Conservation (phyloP, 495 filamentous ascomycete genomes). For the Penicillium crystallinum region DNA sequence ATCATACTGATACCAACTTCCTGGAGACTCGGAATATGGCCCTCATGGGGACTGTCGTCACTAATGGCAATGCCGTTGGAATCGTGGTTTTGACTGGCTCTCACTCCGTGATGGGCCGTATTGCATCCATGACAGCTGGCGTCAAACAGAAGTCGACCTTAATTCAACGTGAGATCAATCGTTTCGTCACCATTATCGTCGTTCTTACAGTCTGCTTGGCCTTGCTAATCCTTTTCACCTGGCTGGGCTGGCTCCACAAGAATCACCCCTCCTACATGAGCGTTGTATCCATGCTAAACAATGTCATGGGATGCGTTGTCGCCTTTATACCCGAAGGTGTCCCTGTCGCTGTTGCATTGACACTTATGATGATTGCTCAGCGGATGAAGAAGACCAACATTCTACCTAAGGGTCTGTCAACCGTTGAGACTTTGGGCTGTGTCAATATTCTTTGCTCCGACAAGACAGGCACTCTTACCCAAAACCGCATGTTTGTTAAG, state of each 20-base stretch:
- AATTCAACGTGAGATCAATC: conserved; percentile 63
- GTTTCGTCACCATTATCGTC: conserved; percentile 62
- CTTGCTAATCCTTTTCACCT: conserved; percentile 51
- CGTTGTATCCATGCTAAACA: conserved; percentile 61
- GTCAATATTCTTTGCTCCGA: conserved; percentile 69
- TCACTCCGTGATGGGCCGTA: conserved; percentile 60
- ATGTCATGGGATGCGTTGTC: conserved; percentile 61
- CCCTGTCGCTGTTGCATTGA: conserved; percentile 61
- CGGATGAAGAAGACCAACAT: conserved; percentile 62
- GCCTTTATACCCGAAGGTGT: conserved; percentile 72
- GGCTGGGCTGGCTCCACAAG: conserved; percentile 59
- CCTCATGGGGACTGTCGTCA: conserved; percentile 66
- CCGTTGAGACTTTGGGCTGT: conserved; percentile 67
- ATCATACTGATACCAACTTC: conserved; percentile 63
- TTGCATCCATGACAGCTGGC: conserved; percentile 61
- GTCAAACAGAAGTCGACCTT: conserved; percentile 59
- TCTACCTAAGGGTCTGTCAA: conserved; percentile 63
- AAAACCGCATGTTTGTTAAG: conserved; percentile 47
- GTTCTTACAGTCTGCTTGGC: conserved; percentile 49
- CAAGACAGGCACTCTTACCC: conserved; percentile 67
- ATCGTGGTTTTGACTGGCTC: conserved; percentile 59
- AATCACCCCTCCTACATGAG: conserved; percentile 60
- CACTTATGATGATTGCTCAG: conserved; percentile 54
- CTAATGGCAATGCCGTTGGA: conserved; percentile 59
- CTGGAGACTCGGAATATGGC: conserved; percentile 69